Evolutionary conservation across 352 stramenopile species (phyloP), one percentile per base, ranked within the genome.

Genomic region (Phytopythium sindhum): DNA sequence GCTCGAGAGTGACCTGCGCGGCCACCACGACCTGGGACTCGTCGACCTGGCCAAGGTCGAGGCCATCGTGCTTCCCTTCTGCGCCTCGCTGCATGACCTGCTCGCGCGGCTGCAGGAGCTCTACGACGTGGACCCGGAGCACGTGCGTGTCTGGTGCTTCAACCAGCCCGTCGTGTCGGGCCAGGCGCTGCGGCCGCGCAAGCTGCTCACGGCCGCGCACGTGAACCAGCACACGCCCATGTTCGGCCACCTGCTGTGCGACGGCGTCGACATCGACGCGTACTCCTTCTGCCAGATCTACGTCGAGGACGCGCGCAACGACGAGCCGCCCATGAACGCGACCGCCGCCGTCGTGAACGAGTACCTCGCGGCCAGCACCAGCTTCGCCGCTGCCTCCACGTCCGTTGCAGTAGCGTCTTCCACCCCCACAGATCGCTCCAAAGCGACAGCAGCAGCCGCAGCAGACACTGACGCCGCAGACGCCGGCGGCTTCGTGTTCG

Each of bases 221-320:
- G 63, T 73, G 56, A 68, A 79, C 35, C 69, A 69, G 57, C 61
- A 79, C 9, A 70, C 67, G 26, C 80, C 84, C 11, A 75, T 93
- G 28, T 94, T 94, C 66, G 81, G 84, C 15, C 75, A 80, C 39
- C 53, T 90, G 58, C 77, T 94, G 7, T 81, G 75, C 50, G 86
- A 94, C 47, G 86, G 86, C 39, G 78, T 90, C 24, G 86, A 94
- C 66, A 90, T 94, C 57, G 86, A 93, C 55, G 84, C 86, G 8
- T 94, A 94, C 70, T 93, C 84, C 44, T 86, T 88, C 65, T 90
- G 81, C 53, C 75, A 91, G 58, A 76, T 91, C 31, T 91, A 91
- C 64, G 69, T 93, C 14, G 82, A 95, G 52, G 70, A 61, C 45
- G 71, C 65, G 17, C 61, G 62, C 6, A n/a, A 39, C 11, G 45